Evolutionary conservation across 805 yeast species (phyloP).

Genomic region (Vanderwaltozyma yarrowii): DNA sequence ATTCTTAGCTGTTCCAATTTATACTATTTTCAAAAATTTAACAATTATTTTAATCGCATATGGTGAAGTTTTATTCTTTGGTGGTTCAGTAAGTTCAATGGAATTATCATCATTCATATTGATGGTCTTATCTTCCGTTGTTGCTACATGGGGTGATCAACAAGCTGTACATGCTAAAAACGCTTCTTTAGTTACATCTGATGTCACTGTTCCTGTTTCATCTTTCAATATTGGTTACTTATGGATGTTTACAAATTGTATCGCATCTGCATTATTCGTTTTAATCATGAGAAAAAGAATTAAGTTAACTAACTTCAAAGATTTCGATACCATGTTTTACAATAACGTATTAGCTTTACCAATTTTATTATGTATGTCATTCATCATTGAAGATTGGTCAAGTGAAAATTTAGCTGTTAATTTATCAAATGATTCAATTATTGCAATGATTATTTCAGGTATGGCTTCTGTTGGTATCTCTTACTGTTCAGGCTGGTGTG

Average conservation of each 20-base stretch:
- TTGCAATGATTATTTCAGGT: conserved; percentile 86
- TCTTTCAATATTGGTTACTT: conserved; percentile 66
- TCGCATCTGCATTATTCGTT: conserved; percentile 88
- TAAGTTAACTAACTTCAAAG: conserved; percentile 92
- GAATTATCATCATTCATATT: conserved; percentile 77
- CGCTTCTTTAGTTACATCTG: conserved; percentile 19
- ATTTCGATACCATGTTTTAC: conserved; percentile 96
- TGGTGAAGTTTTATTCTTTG: conserved; percentile 95
- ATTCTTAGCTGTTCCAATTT: conserved; percentile 81
- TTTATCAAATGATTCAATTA: conserved; percentile 64
- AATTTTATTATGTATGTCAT: conserved; percentile 64
- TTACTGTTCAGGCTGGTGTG: conserved; percentile 99
- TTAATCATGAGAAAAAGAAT: conserved; percentile 95
- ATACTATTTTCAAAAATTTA: conserved; percentile 91
- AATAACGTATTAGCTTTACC: conserved; percentile 93
- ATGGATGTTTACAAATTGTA: conserved; percentile 96
- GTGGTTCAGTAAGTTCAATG: conserved; percentile 80
- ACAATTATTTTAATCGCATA: conserved; percentile 92
- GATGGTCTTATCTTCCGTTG: conserved; percentile 93
- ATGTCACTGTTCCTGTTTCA: conserved; percentile 6
- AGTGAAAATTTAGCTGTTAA: conserved; percentile 60
- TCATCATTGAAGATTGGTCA: conserved; percentile 89
- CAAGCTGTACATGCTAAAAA: conserved; percentile 26
- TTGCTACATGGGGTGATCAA: conserved; percentile 85
- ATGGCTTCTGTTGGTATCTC: conserved; percentile 93